Evolutionary conservation across 2,329 filamentous ascomycete species (phyloP), one percentile per base, ranked within the genome.

Genomic region (Aspergillus brasiliensis): DNA sequence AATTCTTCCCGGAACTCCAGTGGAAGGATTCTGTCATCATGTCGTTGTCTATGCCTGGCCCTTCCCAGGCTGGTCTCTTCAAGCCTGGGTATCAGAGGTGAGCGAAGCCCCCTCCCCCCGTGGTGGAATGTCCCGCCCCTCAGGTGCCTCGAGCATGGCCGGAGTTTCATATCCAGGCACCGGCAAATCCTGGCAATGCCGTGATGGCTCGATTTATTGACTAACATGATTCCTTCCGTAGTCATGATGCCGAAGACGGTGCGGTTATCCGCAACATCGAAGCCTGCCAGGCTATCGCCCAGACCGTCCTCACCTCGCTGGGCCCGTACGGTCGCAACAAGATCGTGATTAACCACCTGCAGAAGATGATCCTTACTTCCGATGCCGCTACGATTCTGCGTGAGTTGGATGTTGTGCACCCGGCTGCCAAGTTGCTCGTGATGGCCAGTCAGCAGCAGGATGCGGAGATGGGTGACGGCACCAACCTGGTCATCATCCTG

Each of bases 401-500:
- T 73, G 96, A 99, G 82, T 88, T 99, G 77, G 95, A 99, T 74
- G 95, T 99, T 64, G 93, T 99, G 58, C 95, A 99, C 82, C 95
- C 96, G 64, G 95, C 95, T 59, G 96, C 95, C 54, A 99, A 99
- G 82, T 84, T 99, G 66, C 83, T 99, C 56, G 95, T 99, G 70
- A 99, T 99, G 96, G 94, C 95, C 62, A 94, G 91, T 77, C 95
- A 99, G 80, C 95, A 99, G 82, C 96, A 99, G 81, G 96, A 99
- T 79, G 88, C 93, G 44, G 95, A 99, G 86, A 97, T 99, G 91
- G 95, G 95, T 60, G 96, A 99, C 80, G 95, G 91, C 58, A 99
- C 95, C 60, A 99, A 99, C 80, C 81, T 99, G 77, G 95, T 99
- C 71, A 98, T 99, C 73, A 85, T 99, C 57, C 83, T 99, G 63